Conservation (phyloP, 1,139 yeast genomes). For the Komagataea norvegica region DNA sequence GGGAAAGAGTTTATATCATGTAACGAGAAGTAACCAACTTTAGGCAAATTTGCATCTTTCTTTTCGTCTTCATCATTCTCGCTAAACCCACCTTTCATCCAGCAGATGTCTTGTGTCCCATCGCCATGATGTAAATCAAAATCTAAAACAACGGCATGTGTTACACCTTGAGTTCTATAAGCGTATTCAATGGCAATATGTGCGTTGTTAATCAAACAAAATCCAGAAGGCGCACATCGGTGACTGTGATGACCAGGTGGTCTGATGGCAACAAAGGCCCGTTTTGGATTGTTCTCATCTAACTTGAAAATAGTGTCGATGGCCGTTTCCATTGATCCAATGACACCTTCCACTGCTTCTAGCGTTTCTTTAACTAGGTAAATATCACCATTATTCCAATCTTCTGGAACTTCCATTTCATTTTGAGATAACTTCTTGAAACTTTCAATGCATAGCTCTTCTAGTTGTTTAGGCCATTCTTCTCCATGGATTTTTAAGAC, state of each 20-base stretch:
- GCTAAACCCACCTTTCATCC: slow-evolving; percentile 67
- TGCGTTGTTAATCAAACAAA: slow-evolving; percentile 76
- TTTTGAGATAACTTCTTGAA: slow-evolving; percentile 50
- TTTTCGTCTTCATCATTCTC: slow-evolving; percentile 43
- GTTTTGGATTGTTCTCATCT: slow-evolving; percentile 38
- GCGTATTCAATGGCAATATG: slow-evolving; percentile 85
- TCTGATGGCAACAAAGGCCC: slow-evolving; percentile 67
- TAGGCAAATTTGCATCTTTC: slow-evolving; percentile 49
- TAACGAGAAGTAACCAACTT: slow-evolving; percentile 77
- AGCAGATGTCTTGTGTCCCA: slow-evolving; percentile 83
- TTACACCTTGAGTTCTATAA: slow-evolving; percentile 53
- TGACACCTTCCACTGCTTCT: slow-evolving; percentile 71
- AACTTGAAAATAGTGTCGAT: slow-evolving; percentile 50
- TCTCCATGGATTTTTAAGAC: slow-evolving; percentile 72
- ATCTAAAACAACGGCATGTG: slow-evolving; percentile 80
- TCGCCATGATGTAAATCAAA: slow-evolving; percentile 92
- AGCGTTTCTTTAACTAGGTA: slow-evolving; percentile 66
- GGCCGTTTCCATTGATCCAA: slow-evolving; percentile 75
- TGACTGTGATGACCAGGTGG: slow-evolving; percentile 95
- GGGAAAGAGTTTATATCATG: slow-evolving; percentile 89
- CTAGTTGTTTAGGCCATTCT: slow-evolving; percentile 62
- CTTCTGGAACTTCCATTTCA: slow-evolving; percentile 69
- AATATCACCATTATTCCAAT: slow-evolving; percentile 84
- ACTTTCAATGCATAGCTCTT: slow-evolving; percentile 56
- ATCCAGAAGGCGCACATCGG: slow-evolving; percentile 81